Percentiles rank a stretch among this genome's conserved stretches.
These are phyloP conservation scores for Lycium barbarum DNA, from an alignment of 257 asterid genomes.

Conservation along the genomic window DNA sequence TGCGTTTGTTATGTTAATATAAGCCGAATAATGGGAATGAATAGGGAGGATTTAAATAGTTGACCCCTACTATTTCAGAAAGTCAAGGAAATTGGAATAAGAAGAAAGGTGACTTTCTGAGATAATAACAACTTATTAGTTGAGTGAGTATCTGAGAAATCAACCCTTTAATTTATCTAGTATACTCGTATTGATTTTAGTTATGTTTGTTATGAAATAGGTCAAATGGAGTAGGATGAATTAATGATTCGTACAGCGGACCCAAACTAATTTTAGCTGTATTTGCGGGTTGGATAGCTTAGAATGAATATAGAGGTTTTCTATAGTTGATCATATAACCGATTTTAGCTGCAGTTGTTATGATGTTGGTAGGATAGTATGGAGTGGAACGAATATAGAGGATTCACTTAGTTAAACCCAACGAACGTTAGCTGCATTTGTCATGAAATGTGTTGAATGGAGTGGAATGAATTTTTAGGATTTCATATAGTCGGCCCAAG, in stretches of 20 bases:
- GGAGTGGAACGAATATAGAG: neutral
- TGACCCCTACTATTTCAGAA: neutral
- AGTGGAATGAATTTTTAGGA: neutral
- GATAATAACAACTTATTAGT: no score
- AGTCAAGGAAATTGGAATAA: no score
- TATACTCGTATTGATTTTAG: neutral
- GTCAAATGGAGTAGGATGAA: neutral
- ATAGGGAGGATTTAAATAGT: neutral
- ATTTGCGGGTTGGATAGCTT: neutral
- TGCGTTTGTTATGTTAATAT: neutral
- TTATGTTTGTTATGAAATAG: neutral
- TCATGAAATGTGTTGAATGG: neutral
- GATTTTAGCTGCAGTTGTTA: neutral
- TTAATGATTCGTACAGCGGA: neutral
- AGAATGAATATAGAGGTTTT: neutral
- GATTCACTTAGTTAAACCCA: neutral
- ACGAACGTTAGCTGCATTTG: neutral
- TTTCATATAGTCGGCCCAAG: neutral
- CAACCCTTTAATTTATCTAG: neutral
- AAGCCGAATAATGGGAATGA: neutral
- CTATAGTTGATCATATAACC: neutral
- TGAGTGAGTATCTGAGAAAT: no score
- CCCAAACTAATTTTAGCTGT: neutral
- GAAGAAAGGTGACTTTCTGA: no score
- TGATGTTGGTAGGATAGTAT: neutral